Percentiles rank a stretch among this genome's conserved stretches.
Evolutionary conservation across 768 basidiomycete species (phyloP).

Genomic region (Lepiota venenata): DNA sequence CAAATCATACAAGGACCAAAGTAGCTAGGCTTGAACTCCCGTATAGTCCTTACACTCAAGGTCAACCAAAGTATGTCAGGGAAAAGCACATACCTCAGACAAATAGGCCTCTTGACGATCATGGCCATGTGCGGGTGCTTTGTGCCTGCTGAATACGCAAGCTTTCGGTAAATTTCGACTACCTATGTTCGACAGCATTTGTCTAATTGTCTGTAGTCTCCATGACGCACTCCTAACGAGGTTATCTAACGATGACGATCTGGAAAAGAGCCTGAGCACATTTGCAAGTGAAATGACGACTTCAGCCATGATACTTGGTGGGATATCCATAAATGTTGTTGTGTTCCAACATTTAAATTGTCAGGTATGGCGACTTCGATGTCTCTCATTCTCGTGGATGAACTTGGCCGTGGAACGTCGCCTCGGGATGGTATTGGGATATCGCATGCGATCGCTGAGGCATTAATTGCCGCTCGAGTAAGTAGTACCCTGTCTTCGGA

Average conservation of each 20-base stretch:
- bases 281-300: conserved; percentile 96
- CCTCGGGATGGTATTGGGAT: conserved; percentile 81
- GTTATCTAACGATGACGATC: conserved; percentile 91
- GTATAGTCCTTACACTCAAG: background rate
- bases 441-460: conserved; percentile 81
- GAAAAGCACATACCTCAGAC: conserved; percentile 91
- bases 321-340: background rate
- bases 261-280: conserved; percentile 87
- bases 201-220: conserved; percentile 38
- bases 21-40: conserved; percentile 36
- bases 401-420: conserved; percentile 90
- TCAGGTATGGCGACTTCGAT: conserved; percentile 66
- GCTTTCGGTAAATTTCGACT: conserved; percentile 55
- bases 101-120: conserved; percentile 77
- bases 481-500: conserved; percentile 13
- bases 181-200: background rate
- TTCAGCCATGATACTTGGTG: conserved; percentile 87
- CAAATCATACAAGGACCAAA: conserved; percentile 93
- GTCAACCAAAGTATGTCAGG: conserved; percentile 51
- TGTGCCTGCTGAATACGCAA: conserved; percentile 92
- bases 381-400: conserved; percentile 85
- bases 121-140: conserved; percentile 92
- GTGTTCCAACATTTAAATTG: background rate
- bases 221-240: conserved; percentile 84
- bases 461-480: conserved; percentile 69